Evolutionary conservation across 2,329 filamentous ascomycete genomes (phyloP), one percentile per base, ranked within the genome.

Genomic region (Arthrobotrys megalospora): DNA sequence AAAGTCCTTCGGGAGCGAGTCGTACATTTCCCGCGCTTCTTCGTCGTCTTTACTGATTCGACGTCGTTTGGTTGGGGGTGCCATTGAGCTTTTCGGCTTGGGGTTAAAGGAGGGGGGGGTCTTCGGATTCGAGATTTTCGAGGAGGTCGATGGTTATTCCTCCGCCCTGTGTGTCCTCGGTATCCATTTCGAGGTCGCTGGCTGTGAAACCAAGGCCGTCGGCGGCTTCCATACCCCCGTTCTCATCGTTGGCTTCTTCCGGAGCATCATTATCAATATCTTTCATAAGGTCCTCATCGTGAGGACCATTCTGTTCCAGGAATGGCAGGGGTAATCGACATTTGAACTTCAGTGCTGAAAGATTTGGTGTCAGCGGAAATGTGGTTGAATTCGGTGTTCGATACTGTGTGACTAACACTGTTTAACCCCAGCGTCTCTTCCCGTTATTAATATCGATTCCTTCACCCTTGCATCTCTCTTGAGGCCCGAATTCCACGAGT

Each of bases 231-330:
- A n/a, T n/a, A n/a, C n/a, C n/a, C n/a, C n/a, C n/a, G n/a, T n/a
- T n/a, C 16, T n/a, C 24, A 6, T 41, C 28, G 12, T 58, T 38
- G 2, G 10, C 48, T 36, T 5, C 32, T 14, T 10, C 45, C 19
- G 32, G 6, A 7, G 8, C 11, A 5, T 48, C 43, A 21, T 71
- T 45, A 14, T 64, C 58, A n/a, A 60, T 6, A 34, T 75, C 52
- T 28, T 62, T 60, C 8, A 6, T 43, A 4, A 48, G n/a, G 38
- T 77, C 66, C 64, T 77, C 73, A 53, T 71, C 66, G 19, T 77
- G 73, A 21, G 48, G 41, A 6, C 73, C 73, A 34, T 77, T 77
- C 32, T 77, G 73, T 47, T 71, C 66, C 1, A 77, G 73, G 41
- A 77, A 77, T 4, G 66, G 73, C 12, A 77, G 24, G 1, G 66